Percentiles rank a stretch among this genome's conserved stretches.
phyloP scores from a whole-genome alignment of 1,139 yeast genomes.

The Candida neerlandica region DNA sequence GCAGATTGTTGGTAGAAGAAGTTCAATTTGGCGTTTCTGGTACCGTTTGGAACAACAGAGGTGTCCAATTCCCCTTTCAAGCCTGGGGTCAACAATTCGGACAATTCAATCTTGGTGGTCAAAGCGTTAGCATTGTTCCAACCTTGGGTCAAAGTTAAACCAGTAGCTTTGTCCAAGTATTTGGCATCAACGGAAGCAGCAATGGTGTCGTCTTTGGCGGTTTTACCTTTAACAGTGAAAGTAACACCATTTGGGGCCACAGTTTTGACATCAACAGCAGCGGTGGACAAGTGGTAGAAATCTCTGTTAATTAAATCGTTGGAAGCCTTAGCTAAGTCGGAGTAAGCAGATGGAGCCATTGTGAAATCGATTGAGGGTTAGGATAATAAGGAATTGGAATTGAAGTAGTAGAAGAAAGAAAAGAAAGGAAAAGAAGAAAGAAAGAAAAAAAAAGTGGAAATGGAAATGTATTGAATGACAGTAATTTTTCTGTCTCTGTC shows the following conservation, averaged over 20 bases:
- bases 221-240: conserved; percentile 93
- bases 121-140: conserved; percentile 95
- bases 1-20: conserved; percentile 91
- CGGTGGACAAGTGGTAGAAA: conserved; percentile 89
- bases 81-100: conserved; percentile 93
- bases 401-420: not conserved
- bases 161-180: conserved; percentile 91
- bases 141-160: conserved; percentile 93
- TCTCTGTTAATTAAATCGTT: conserved; percentile 89
- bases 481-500: not conserved
- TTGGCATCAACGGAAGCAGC: conserved; percentile 91
- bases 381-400: not conserved
- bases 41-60: conserved; percentile 82
- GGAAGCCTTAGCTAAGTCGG: conserved; percentile 88
- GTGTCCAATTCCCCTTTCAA: conserved; percentile 92
- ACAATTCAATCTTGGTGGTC: conserved; percentile 91
- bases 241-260: conserved; percentile 96
- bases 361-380: conserved; percentile 12
- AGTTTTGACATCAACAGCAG: conserved; percentile 87
- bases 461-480: conserved; percentile 7
- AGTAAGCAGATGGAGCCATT: conserved; percentile 72
- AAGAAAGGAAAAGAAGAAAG: conserved; percentile 2
- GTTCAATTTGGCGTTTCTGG: conserved; percentile 90
- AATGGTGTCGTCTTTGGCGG: conserved; percentile 79
- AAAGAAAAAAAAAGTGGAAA: conserved; percentile 11